Evolutionary conservation across 768 basidiomycete species (phyloP), one percentile per base, ranked within the genome.

Genomic region (Leucosporidium creatinivorum): DNA sequence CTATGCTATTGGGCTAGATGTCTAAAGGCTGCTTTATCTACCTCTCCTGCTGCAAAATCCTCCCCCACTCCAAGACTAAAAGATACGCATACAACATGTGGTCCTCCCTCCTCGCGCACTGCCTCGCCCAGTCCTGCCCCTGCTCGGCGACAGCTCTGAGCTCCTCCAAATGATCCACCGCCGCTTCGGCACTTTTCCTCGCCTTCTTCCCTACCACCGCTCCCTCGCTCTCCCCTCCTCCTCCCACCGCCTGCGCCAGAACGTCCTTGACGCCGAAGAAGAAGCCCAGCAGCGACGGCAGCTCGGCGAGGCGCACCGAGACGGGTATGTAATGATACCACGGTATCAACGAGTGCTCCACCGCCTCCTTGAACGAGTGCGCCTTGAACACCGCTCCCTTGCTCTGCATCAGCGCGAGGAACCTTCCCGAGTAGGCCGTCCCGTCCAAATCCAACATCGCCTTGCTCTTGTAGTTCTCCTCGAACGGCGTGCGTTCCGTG

Each of bases 241-340:
- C 18, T 28, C 31, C 56, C 28, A 9, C 48, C 21, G 10, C 4
- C 12, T 56, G 15, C 8, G 58, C 12, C 25, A 58, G n/a, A 9
- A 33, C 33, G 25, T 48, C 49, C 28, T 52, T 54, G 39, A 10
- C 28, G 26, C 61, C 55, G 44, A 67, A 62, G n/a, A 67, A 67
- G 66, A 62, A 67, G 31, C 49, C 56, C 48, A 67, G 33, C 36
- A 67, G 55, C 33, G 48, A 21, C 36, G 62, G 62, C 48, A 62
- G 12, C 56, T 67, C 66, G 21, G 8, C 25, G 21, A 52, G 23
- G 6, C 66, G 31, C 0, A 62, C 17, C 47, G 48, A 51, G 28
- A 67, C 28, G 13, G 66, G 66, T 3, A 67, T 23, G 57, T 67
- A 67, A 51, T 67, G 66, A 26, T 39, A 67, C 61, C 61, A 67